Conservation (phyloP, 345 rosid genomes). For the Erysimum cheiranthoides region DNA sequence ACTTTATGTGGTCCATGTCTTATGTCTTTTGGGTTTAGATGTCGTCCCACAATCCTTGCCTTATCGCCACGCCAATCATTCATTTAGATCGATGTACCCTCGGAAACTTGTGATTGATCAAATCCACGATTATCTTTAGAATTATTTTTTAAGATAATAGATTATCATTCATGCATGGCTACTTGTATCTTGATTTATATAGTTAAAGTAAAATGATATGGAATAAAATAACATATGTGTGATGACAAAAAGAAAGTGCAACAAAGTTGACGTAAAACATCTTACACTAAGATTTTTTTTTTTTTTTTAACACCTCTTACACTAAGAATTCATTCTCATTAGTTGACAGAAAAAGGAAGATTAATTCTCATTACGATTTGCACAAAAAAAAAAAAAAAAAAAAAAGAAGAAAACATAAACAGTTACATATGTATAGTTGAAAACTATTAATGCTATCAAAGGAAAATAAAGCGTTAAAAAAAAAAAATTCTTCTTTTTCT, state of each 20-base stretch:
- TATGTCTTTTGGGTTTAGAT: conserved; percentile 8
- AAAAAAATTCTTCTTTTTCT: neutral
- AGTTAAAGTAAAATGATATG: neutral
- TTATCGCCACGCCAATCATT: conserved; percentile 41
- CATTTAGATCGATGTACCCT: conserved; percentile 18
- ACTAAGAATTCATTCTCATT: conserved; percentile 10
- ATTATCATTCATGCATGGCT: conserved; percentile 14
- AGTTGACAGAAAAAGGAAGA: neutral
- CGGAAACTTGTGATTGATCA: conserved; percentile 24
- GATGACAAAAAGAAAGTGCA: neutral
- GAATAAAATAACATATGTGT: neutral
- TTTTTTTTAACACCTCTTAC: neutral
- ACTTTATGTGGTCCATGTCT: conserved; percentile 33
- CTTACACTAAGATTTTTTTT: neutral
- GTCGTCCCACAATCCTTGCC: conserved; percentile 24
- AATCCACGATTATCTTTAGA: neutral
- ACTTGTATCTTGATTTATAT: neutral
- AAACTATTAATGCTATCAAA: neutral
- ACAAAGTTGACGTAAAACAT: neutral
- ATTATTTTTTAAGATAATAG: neutral
- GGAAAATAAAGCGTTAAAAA: neutral
- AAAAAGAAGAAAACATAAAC: neutral
- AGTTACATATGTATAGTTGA: neutral
- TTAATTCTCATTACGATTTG: neutral
- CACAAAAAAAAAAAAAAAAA: too few species aligned